phyloP scores from a whole-genome alignment of 306 rosid genomes.

The Alnus rubra region DNA sequence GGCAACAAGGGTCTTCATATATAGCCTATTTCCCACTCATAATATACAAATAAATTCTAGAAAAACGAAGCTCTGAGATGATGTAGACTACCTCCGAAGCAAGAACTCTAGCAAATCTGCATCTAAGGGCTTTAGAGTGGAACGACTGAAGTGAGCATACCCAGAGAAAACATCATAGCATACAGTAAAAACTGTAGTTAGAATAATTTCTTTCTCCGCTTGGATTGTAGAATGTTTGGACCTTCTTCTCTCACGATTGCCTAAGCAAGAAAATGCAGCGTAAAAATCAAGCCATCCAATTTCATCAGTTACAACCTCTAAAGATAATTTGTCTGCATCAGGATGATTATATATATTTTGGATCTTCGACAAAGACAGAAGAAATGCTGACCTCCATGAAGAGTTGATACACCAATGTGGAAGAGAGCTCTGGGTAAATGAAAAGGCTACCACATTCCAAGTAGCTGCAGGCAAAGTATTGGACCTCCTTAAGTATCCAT shows the following conservation, averaged over 20 bases:
- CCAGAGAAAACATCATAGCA: slow-evolving; percentile 72
- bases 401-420: slow-evolving; percentile 48
- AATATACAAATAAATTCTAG: slow-evolving; percentile 9
- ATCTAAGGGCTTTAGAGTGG: slow-evolving; percentile 59
- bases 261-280: slow-evolving; percentile 37
- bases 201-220: slow-evolving; percentile 69
- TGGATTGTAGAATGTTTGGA: slow-evolving; percentile 46
- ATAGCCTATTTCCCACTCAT: slow-evolving; percentile 16
- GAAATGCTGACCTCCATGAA: slow-evolving; percentile 68
- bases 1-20: slow-evolving; percentile 9
- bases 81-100: slow-evolving; percentile 50
- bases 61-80: background rate
- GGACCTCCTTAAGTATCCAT: slow-evolving; percentile 4
- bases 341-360: slow-evolving; percentile 3
- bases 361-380: slow-evolving; percentile 2
- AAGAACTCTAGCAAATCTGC: slow-evolving; percentile 47
- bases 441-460: slow-evolving; percentile 74
- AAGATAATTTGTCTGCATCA: slow-evolving; percentile 7
- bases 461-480: slow-evolving; percentile 55
- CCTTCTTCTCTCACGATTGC: slow-evolving; percentile 44
- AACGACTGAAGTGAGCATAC: slow-evolving; percentile 64
- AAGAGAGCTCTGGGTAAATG: slow-evolving; percentile 57
- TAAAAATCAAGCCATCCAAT: slow-evolving; percentile 77
- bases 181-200: slow-evolving; percentile 49
- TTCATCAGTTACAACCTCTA: slow-evolving; percentile 66